Evolutionary conservation across 179 eudicot species (phyloP).

Genomic region (Nepenthes alata): DNA sequence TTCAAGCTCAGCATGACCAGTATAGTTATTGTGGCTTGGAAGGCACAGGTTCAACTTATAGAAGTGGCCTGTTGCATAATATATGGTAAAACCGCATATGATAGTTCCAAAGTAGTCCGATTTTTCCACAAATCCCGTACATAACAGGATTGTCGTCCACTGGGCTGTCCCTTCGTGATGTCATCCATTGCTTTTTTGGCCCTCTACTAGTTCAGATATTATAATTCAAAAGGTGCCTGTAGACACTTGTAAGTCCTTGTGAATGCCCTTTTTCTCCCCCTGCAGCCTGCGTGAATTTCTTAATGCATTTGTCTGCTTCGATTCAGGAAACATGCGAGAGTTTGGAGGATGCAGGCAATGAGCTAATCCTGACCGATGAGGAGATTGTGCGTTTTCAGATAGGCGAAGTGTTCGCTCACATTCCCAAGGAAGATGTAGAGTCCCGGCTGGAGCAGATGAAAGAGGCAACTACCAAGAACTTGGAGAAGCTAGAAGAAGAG

Average conservation of each 20-base stretch:
- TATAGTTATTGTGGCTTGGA: no score
- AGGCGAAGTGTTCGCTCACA: slow-evolving; percentile 93
- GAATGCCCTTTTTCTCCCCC: background rate
- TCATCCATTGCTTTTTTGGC: no score
- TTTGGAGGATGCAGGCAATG: slow-evolving; percentile 87
- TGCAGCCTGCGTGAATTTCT: background rate
- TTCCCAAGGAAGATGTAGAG: slow-evolving; percentile 82
- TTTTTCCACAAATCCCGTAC: no score
- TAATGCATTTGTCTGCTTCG: slow-evolving; percentile 2
- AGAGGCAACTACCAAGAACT: slow-evolving; percentile 44
- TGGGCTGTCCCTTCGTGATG: no score
- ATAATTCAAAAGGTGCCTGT: no score
- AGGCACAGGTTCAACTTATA: no score
- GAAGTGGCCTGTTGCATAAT: no score
- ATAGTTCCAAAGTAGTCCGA: no score
- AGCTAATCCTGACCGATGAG: slow-evolving; percentile 78
- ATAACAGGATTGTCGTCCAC: no score
- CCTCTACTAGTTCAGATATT: no score
- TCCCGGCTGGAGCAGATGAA: slow-evolving; percentile 66
- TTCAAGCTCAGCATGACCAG: no score
- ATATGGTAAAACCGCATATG: no score
- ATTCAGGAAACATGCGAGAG: slow-evolving; percentile 48
- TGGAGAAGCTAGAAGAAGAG: slow-evolving; percentile 82
- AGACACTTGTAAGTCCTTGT: background rate
- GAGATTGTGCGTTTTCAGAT: slow-evolving; percentile 81